These are phyloP conservation scores for Breviolum minutum DNA, from an alignment of 73 alveolate species.

Conservation along the genomic window DNA sequence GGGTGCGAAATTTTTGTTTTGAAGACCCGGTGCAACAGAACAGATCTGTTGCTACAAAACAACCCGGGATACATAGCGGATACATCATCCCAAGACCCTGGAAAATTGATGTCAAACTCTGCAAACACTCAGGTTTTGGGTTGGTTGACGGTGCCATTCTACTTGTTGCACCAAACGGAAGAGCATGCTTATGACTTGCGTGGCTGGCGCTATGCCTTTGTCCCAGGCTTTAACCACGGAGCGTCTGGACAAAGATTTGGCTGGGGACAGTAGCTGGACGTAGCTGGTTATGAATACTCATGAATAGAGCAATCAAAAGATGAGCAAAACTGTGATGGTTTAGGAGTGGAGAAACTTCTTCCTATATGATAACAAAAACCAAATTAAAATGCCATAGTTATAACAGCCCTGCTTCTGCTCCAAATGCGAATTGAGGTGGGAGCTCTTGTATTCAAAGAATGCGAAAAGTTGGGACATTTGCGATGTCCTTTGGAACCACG, in stretches of 20 bases:
- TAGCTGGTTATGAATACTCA: no score
- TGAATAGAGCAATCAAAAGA: no score
- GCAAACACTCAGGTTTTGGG: neutral
- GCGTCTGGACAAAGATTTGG: neutral
- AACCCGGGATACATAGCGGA: neutral
- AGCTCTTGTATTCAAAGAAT: neutral
- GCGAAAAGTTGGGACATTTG: neutral
- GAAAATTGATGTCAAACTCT: neutral
- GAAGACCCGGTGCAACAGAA: neutral
- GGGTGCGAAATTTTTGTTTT: neutral
- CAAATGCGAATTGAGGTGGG: neutral
- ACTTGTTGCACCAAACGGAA: slow-evolving; percentile 21
- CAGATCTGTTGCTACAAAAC: neutral
- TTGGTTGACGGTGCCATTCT: slow-evolving; percentile 38
- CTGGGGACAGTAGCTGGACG: no score
- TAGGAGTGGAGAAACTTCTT: no score
- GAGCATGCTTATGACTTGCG: slow-evolving; percentile 76
- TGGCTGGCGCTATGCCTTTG: slow-evolving; percentile 83
- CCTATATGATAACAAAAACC: no score
- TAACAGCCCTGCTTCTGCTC: no score
- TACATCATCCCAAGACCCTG: neutral
- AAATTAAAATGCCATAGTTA: no score
- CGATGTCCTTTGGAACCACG: slow-evolving; percentile 27
- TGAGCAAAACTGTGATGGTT: no score
- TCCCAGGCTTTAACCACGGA: slow-evolving; percentile 33